Conservation (phyloP, 139 green algal genomes). For the Zygnema cylindricum region DNA sequence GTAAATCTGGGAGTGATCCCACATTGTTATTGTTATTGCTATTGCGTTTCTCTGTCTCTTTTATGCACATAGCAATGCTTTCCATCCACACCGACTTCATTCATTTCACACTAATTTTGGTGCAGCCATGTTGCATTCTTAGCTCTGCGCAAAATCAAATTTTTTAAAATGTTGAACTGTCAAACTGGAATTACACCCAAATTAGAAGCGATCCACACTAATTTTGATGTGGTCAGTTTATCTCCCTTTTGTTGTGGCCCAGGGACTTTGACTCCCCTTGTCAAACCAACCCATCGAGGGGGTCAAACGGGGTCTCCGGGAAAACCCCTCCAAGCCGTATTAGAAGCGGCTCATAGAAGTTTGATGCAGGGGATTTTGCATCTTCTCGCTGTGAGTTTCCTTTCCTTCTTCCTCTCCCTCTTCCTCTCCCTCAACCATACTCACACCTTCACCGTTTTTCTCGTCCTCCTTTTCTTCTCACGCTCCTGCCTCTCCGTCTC, state of each 20-base stretch:
- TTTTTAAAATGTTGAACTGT: no score
- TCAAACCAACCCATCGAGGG: background rate
- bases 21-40: slow-evolving; percentile 4
- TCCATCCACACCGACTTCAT: no score
- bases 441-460: no score
- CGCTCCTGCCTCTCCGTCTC: no score
- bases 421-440: no score
- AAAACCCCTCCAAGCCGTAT: slow-evolving; percentile 4
- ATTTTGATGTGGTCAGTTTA: no score
- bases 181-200: slow-evolving; percentile 9
- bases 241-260: background rate
- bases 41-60: background rate
- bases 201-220: background rate
- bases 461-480: no score
- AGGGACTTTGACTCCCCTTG: background rate
- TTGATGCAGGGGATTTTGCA: slow-evolving; percentile 7
- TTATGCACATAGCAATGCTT: background rate
- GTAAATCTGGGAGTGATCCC: background rate
- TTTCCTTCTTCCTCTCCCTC: no score
- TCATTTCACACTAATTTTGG: no score
- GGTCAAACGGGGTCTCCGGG: background rate
- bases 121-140: no score
- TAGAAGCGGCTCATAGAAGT: background rate
- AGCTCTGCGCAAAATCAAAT: no score
- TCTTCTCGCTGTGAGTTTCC: slow-evolving; percentile 13